These are phyloP conservation scores for Microdochium trichocladiopsis DNA, from an alignment of 2,329 filamentous ascomycete genomes.

Conservation along the genomic window DNA sequence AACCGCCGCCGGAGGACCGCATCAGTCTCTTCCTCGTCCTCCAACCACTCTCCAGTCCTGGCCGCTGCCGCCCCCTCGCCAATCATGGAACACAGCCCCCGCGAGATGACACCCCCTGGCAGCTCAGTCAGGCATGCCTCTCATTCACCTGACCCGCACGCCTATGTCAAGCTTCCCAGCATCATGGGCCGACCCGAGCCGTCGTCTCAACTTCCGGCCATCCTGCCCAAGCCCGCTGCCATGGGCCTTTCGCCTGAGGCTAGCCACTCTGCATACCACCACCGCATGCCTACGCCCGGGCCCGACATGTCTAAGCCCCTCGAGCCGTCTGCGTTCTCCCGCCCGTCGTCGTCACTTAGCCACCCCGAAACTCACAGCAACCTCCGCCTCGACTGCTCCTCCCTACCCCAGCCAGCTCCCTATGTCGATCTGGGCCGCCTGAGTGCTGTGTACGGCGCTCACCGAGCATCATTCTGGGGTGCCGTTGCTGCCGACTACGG, in stretches of 20 bases:
- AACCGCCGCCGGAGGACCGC: constrained; percentile 72
- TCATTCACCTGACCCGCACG: constrained; percentile 33
- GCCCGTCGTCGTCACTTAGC: constrained; percentile 23
- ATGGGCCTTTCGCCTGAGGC: constrained; percentile 34
- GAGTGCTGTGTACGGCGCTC: constrained; percentile 61
- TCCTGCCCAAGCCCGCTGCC: constrained; percentile 58
- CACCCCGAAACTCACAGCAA: constrained; percentile 27
- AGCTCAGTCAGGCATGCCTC: constrained; percentile 36
- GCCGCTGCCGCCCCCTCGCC: constrained; percentile 41
- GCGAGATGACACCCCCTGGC: constrained; percentile 40
- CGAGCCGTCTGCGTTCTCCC: constrained; percentile 37
- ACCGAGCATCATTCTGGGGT: constrained; percentile 67
- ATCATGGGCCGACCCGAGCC: constrained; percentile 37
- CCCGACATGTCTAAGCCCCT: constrained; percentile 31
- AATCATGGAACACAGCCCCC: constrained; percentile 38
- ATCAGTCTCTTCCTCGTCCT: constrained; percentile 62
- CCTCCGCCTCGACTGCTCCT: constrained; percentile 54
- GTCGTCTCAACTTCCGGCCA: constrained; percentile 49
- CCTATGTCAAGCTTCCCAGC: constrained; percentile 42
- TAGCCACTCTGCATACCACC: constrained; percentile 23
- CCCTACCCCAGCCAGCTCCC: constrained; percentile 28
- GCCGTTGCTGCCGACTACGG: constrained; percentile 68
- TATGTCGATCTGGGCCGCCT: constrained; percentile 60
- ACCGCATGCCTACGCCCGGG: constrained; percentile 30
- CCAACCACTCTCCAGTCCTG: constrained; percentile 43